These are phyloP conservation scores for Pleurotus sapidus DNA, from an alignment of 768 basidiomycete species.

Conservation along the genomic window DNA sequence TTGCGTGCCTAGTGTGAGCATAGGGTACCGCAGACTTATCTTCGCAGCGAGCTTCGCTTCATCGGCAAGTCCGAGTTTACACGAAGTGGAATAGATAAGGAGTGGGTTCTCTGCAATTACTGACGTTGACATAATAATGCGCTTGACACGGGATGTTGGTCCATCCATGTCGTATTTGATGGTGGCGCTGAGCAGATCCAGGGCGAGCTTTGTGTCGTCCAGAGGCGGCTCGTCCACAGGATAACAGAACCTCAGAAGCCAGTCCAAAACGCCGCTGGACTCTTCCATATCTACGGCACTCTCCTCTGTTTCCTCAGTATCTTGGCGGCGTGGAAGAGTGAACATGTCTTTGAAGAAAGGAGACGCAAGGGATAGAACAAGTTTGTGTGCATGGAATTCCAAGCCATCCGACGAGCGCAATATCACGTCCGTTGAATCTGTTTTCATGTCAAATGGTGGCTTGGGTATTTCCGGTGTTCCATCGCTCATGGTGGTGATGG, in stretches of 20 bases:
- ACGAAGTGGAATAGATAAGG: neutral
- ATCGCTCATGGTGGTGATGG: no score
- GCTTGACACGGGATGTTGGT: neutral
- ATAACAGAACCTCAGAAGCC: slow-evolving; percentile 45
- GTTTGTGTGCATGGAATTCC: slow-evolving; percentile 52
- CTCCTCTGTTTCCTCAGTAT: slow-evolving; percentile 13
- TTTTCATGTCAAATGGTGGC: no score
- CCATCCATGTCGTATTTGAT: neutral
- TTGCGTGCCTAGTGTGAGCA: neutral
- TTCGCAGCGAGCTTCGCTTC: neutral
- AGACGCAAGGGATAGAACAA: slow-evolving; percentile 53
- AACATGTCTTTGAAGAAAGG: slow-evolving; percentile 58
- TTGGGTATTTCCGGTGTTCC: no score
- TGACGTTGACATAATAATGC: neutral
- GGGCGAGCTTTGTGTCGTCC: neutral
- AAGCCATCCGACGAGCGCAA: slow-evolving; percentile 50
- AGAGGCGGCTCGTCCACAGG: slow-evolving; percentile 25
- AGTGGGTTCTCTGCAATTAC: neutral
- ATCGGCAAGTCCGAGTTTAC: neutral
- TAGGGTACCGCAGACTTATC: neutral
- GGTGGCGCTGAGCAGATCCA: neutral
- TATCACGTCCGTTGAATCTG: slow-evolving; percentile 32
- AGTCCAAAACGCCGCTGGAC: slow-evolving; percentile 33
- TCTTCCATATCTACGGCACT: slow-evolving; percentile 45
- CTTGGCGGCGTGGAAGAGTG: slow-evolving; percentile 43